Evolutionary conservation across 1,284 basidiomycete species (phyloP).

Genomic region (Thelephora terrestris): DNA sequence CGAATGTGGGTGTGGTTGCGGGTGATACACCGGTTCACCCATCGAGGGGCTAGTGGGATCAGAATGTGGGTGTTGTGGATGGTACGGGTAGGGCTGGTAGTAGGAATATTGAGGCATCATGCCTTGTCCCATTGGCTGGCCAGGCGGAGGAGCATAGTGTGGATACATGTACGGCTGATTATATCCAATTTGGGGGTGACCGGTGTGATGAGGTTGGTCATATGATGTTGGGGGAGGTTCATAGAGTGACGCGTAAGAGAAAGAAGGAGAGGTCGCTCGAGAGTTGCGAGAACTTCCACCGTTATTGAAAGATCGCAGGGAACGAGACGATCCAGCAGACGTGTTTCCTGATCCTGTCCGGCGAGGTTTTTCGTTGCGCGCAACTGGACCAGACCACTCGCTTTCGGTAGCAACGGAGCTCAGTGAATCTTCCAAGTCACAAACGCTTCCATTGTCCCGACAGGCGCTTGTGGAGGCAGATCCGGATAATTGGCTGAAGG

Average conservation of each 20-base stretch:
- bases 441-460: slow-evolving; percentile 39
- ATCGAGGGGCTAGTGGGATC: slow-evolving; percentile 25
- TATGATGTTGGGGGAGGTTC: slow-evolving; percentile 45
- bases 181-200: slow-evolving; percentile 25
- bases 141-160: slow-evolving; percentile 18
- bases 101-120: slow-evolving; percentile 31
- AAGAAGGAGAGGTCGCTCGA: slow-evolving; percentile 61
- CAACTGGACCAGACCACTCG: slow-evolving; percentile 60
- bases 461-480: slow-evolving; percentile 52
- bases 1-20: slow-evolving; percentile 19
- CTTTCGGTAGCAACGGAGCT: slow-evolving; percentile 69
- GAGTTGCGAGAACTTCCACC: slow-evolving; percentile 56
- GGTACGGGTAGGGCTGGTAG: slow-evolving; percentile 30
- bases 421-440: slow-evolving; percentile 53
- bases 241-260: slow-evolving; percentile 60
- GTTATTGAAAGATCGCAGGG: slow-evolving; percentile 44
- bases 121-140: slow-evolving; percentile 22
- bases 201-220: slow-evolving; percentile 33
- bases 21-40: slow-evolving; percentile 24
- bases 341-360: slow-evolving; percentile 32
- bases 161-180: slow-evolving; percentile 23
- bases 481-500: slow-evolving; percentile 55
- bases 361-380: slow-evolving; percentile 41
- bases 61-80: slow-evolving; percentile 22
- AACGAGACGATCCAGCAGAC: slow-evolving; percentile 45